Percentiles rank a stretch among this genome's conserved stretches.
phyloP scores from a whole-genome alignment of 2,329 filamentous ascomycete species.

The Pseudocercospora fuligena region DNA sequence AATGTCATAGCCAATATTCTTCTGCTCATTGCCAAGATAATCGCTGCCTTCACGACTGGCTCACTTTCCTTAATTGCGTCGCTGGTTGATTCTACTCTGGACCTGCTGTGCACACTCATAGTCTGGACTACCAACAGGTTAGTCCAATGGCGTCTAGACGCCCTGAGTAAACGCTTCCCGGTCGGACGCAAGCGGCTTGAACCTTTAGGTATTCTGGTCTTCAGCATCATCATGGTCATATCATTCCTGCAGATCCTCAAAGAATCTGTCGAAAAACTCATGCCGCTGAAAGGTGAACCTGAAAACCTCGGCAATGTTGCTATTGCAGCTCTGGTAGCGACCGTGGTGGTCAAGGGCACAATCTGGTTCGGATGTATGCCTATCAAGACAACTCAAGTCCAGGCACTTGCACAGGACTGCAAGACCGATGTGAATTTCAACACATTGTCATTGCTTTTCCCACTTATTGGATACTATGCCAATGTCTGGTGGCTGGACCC shows the following conservation, averaged over 20 bases:
- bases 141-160: constrained; percentile 61
- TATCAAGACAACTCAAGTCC: constrained; percentile 68
- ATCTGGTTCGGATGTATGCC: constrained; percentile 64
- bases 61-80: constrained; percentile 67
- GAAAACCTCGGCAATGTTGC: constrained; percentile 59
- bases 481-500: constrained; percentile 71
- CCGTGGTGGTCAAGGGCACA: constrained; percentile 63
- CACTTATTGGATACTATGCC: constrained; percentile 63
- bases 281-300: constrained; percentile 55
- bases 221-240: constrained; percentile 67
- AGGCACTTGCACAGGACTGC: constrained; percentile 67
- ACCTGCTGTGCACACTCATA: constrained; percentile 64
- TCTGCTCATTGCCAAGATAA: constrained; percentile 60
- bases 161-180: constrained; percentile 60
- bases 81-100: constrained; percentile 65
- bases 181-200: constrained; percentile 63
- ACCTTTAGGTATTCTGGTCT: constrained; percentile 66
- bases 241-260: constrained; percentile 66
- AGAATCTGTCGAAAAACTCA: constrained; percentile 63
- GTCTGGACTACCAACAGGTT: constrained; percentile 65
- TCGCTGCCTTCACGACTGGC: constrained; percentile 59
- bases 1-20: constrained; percentile 66
- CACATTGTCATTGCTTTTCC: constrained; percentile 66
- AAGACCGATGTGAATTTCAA: constrained; percentile 70
- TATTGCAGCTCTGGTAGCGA: constrained; percentile 62